Base-by-base conservation (phyloP, 495 filamentous ascomycete species). In the Xylaria sp. region DNA sequence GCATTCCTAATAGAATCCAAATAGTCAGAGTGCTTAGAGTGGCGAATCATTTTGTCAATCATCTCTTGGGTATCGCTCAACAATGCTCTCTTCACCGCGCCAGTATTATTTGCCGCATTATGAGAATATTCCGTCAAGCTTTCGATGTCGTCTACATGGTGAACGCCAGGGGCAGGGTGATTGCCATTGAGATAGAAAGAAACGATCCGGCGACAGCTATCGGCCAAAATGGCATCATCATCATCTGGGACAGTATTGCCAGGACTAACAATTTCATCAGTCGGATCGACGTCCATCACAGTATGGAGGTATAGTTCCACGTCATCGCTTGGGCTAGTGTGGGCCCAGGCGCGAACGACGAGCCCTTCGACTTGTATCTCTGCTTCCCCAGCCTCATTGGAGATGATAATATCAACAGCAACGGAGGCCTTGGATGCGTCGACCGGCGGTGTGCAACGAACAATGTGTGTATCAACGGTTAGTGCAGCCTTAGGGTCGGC, bases 241-340 rank as follows among this genome's bases (percentile, higher is more conserved):
- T 9, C 31, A 12, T 50, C 17, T 9, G 59, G 19, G 0, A 66
- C 58, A 57, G 14, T 17, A 41, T 55, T 7, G 19, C 21, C 5
- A 53, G 31, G 1, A 40, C 40, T 41, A n/a, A 79, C 68, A 46
- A 85, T 83, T 46, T 79, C 78, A 40, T 81, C 74, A 17, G 81
- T 81, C 1, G 83, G 83, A 37, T 85, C 83, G 5, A 84, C 15
- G 21, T 83, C 79, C 41, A 76, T 69, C 48, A 77, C 72, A 0
- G 82, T 84, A n/a, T 77, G 77, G 26, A 85, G 74, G 52, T 84
- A 85, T 2, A 85, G 72, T 64, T 85, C 83, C 29, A 76, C 74
- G 70, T 85, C 83, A 2, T 85, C 74, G 52, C 81, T 80, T 5
- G 82, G 78, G 31, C 71, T 75, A 3, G 79, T 83, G 2, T 82